Conservation (phyloP, 2,329 filamentous ascomycete species). For the Clarireedia monteithiana region DNA sequence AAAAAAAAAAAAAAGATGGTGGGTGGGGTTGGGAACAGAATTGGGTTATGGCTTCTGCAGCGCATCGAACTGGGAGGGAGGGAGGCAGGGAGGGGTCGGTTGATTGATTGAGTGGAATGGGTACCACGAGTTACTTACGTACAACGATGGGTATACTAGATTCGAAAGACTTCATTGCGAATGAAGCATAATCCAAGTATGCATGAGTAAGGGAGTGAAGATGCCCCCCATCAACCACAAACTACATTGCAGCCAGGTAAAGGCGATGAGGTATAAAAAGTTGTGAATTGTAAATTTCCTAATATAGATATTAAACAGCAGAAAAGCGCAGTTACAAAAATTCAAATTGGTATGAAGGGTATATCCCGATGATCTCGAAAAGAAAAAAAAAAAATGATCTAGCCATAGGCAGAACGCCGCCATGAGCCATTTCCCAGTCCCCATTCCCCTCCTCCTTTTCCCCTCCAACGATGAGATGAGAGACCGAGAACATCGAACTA, state of each 20-base stretch:
- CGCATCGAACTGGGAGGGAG: too few species aligned
- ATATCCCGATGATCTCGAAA: conserved; percentile 8
- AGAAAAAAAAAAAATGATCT: not conserved
- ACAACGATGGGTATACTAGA: too few species aligned
- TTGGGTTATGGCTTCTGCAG: too few species aligned
- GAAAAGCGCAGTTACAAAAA: not conserved
- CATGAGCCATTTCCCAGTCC: not conserved
- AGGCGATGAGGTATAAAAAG: not conserved
- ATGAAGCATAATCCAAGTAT: too few species aligned
- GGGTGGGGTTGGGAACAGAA: too few species aligned
- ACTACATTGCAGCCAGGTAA: not conserved
- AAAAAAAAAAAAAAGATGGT: too few species aligned
- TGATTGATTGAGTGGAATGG: too few species aligned
- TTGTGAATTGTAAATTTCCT: not conserved
- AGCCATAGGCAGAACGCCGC: not conserved
- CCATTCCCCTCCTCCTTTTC: not conserved
- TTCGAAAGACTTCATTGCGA: too few species aligned
- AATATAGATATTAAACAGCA: not conserved
- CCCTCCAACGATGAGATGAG: not conserved
- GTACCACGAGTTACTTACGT: too few species aligned
- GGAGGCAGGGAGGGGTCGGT: too few species aligned
- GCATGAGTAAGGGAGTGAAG: too few species aligned
- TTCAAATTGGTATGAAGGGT: conserved; percentile 5
- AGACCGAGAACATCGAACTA: conserved; percentile 6
- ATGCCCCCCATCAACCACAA: not conserved